Evolutionary conservation across 441 rosid species (phyloP), one percentile per base, ranked within the genome.

Genomic region (Viola pubescens): DNA sequence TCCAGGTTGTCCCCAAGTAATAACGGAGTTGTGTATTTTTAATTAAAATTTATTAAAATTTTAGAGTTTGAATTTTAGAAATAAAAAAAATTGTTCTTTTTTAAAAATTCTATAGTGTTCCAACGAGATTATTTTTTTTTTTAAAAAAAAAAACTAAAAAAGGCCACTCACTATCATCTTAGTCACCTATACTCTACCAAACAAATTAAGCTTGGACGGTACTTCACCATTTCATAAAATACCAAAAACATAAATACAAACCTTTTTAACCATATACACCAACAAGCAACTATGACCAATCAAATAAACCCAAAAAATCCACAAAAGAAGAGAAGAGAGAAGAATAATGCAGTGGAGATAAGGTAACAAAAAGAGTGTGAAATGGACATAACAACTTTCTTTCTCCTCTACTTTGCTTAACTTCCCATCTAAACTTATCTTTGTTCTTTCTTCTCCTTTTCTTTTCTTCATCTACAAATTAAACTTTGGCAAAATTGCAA

Each of bases 381-480:
- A 49, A 53, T 61, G 4, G 79, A 76, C 74, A 72, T 59, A 57
- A 60, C 69, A 73, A 73, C 81, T 68, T 67, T 57, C 70, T 55
- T 13, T 60, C 54, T 65, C 60, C 72, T 67, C 71, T 38, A 0
- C 78, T 74, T 72, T 73, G 70, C 78, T 69, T 72, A 48, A 4
- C 70, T 73, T 71, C 66, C 41, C 69, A 52, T 71, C 72, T 61
- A 64, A 70, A 54, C 61, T 58, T 55, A 45, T 12, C 56, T 52
- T 13, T 40, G 37, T 56, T 58, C 37, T 34, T 45, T 16, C 48
- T 44, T n/a, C 11, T 38, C 10, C 55, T 3, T 51, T 40, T 11
- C 13, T 43, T 47, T 7, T 39, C 34, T 48, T 9, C 52, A 39
- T 49, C 7, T 13, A 19, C 34, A 26, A 26, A 26, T 26, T 26